Evolutionary conservation across 352 stramenopile species (phyloP), one percentile per base, ranked within the genome.

Genomic region (Labyrinthula sp.): DNA sequence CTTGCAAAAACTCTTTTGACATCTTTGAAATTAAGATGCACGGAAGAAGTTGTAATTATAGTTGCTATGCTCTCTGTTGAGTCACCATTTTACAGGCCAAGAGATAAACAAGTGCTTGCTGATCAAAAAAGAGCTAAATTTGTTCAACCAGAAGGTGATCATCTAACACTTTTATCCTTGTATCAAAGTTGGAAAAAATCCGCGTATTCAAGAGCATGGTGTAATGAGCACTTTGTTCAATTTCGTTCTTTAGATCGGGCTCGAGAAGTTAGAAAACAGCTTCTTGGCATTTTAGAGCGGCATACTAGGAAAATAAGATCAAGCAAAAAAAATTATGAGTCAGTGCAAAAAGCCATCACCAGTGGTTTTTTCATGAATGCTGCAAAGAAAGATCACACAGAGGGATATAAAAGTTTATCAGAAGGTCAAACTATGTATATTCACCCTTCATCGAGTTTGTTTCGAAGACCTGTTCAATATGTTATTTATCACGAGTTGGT

Each of bases 91-190:
- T 95, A 94, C 56, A 69, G 88, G 2, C 89, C 89, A 5, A 94
- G 95, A 56, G 88, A 97, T 43, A 96, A 95, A 59, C 86, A 96
- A 60, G 77, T 75, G 1, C 82, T 94, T 60, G 87, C 89, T n/a
- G 89, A 99, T 55, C 87, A 95, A 68, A 94, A 93, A 63, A 95
- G 96, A 62, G 84, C 85, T 9, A 95, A 95, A 60, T 97, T 99
- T 50, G 82, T 94, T 57, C 82, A 95, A 52, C 72, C 83, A 2
- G 90, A 98, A 64, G 89, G 91, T 27, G 91, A 99, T 62, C 91
- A 99, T 59, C 64, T 98, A 17, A 97, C 88, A 10, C 64, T 98
- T 2, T 62, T 99, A 10, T 72, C 72, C 1, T 87, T 99, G 23
- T 99, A 97, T 66, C 82, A 97, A 47, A 81, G 72, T 28, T 99